Base-by-base conservation (phyloP, 192 early-diverging fungal genomes). In the Mortierella antarctica region DNA sequence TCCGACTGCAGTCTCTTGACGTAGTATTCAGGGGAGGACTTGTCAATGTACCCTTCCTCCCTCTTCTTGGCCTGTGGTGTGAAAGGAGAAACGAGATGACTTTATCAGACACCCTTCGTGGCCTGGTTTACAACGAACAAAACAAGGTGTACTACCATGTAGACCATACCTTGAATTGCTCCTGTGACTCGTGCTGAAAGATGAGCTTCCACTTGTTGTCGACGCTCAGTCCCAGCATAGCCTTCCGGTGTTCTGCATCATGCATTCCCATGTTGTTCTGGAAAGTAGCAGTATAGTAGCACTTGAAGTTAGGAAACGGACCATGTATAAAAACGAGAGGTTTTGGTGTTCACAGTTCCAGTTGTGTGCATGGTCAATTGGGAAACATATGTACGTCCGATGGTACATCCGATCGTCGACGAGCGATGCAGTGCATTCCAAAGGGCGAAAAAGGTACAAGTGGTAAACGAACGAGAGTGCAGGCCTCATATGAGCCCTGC, bases 131-230 rank as follows among this genome's bases (percentile, higher is more conserved):
- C 17, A 14, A 14, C 11, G 4, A 14, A 17, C 4, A 17, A 11
- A 50, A 50, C 11, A 11, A 17, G 49, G 17, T 50, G 12, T 17
- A 50, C 17, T 50, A 17, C 49, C 17, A 14, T 17, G 11, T 50
- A 17, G 49, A 50, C 17, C 49, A 50, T 79, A 79, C 75, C 51
- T 73, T 65, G 21, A 77, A 70, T n/a, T 79, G 76, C 44, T 86
- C 86, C 6, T 74, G 73, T 23, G 85, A 73, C 41, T 83, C 82
- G 41, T 90, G 86, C 47, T 88, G 85, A n/a, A 82, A 87, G 45
- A 90, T 85, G 56, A 90, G 81, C 11, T 87, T 66, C 87, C 88
- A 88, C 47, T 90, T 90, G 57, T 90, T 90, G 15, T 90, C 88
- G 1, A 83, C 79, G 14, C 79, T 56, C 50, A 88, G 78, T 45